Evolutionary conservation across 441 rosid species (phyloP), one percentile per base, ranked within the genome.

Genomic region (Metrosideros polymorpha): DNA sequence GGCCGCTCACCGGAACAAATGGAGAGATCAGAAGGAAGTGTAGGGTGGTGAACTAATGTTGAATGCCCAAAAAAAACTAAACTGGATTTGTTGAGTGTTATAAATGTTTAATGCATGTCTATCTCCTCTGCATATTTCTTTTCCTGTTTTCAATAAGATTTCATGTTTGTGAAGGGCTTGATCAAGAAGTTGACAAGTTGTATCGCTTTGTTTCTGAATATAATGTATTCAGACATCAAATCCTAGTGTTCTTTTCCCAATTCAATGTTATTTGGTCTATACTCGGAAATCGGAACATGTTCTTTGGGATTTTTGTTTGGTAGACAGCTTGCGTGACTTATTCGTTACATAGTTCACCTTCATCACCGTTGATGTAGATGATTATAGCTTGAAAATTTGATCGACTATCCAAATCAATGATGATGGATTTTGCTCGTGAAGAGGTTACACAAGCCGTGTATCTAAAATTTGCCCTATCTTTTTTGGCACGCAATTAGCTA

Each of bases 21-120:
- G 86, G 88, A 22, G 88, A 87, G 18, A 75, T 84, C 30, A 87
- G 86, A 45, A 83, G 76, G 42, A 87, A 84, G 32, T 87, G 86
- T 51, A 75, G 88, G 85, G 54, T 53, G 55, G 53, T 66, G 2
- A 86, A 83, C 39, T 86, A 14, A 83, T 22, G 43, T 63, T 39
- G 7, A 35, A 76, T 15, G 50, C 14, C 50, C 29, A 79, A 42
- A 24, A 19, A 39, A 22, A 71, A 22, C 14, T 19, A 32, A 9
- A n/a, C 2, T 71, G 47, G 5, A 19, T 19, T 71, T 71, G n/a
- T 17, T 1, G 1, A 71, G n/a, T 35, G 79, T 39, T 35, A 39
- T 2, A 71, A 10, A 71, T 35, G 47, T 66, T 63, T 22, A 32
- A 63, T 63, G 77, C 45, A 35, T 56, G 61, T 56, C 29, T 71